These are phyloP conservation scores for Xanthoconium stramineum DNA, from an alignment of 768 basidiomycete genomes.

Conservation along the genomic window DNA sequence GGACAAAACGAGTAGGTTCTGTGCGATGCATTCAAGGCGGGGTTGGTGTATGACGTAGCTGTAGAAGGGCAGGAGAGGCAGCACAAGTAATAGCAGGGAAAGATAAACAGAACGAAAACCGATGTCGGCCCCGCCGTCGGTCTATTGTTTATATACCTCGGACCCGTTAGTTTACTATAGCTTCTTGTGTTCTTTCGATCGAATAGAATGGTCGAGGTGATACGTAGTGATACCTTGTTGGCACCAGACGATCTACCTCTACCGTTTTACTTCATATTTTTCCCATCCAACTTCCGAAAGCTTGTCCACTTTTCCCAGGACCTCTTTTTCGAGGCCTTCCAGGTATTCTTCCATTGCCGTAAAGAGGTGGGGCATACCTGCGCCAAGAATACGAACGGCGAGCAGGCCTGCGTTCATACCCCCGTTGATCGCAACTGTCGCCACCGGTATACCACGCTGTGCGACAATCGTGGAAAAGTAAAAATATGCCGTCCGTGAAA, in stretches of 20 bases:
- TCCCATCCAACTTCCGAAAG: constrained; percentile 86
- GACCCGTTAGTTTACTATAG: no score
- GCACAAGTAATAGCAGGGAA: no score
- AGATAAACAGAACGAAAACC: no score
- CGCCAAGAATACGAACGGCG: constrained; percentile 84
- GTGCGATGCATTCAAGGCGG: constrained; percentile 63
- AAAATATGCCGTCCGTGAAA: background rate
- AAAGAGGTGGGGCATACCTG: constrained; percentile 64
- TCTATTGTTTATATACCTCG: no score
- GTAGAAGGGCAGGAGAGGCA: background rate
- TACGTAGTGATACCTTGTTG: no score
- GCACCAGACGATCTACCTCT: background rate
- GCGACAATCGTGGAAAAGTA: background rate
- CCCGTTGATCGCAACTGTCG: constrained; percentile 96
- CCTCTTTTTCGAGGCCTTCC: constrained; percentile 65
- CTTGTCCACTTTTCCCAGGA: constrained; percentile 72
- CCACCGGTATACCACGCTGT: constrained; percentile 93
- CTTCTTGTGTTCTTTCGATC: no score
- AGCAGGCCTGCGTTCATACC: constrained; percentile 90
- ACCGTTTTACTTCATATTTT: constrained; percentile 54
- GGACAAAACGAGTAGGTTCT: constrained; percentile 55
- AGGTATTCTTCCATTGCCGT: constrained; percentile 73
- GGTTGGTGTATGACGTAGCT: constrained; percentile 30
- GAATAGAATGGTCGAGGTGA: no score
- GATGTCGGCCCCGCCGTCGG: no score